Conservation (phyloP, 1,284 basidiomycete genomes). For the Cutaneotrichosporon sp. region DNA sequence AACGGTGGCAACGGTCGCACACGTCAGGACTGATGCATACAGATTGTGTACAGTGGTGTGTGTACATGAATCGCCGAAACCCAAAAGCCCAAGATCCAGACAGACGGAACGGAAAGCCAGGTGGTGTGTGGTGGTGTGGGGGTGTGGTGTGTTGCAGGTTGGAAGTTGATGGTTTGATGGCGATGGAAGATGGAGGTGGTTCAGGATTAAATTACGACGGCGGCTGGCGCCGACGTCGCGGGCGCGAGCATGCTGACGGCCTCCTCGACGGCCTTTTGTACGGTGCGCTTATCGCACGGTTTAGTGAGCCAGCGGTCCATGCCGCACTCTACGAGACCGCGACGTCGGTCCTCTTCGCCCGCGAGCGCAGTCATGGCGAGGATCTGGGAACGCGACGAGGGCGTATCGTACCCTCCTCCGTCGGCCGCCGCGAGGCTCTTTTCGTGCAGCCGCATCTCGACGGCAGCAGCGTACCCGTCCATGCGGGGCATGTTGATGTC, state of each 20-base stretch:
- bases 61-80: no score
- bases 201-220: no score
- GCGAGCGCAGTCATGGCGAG: conserved; percentile 46
- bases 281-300: conserved; percentile 34
- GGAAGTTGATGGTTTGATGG: no score
- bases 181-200: no score
- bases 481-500: conserved; percentile 48
- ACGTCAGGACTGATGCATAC: no score
- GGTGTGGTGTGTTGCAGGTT: no score
- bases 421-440: conserved; percentile 9
- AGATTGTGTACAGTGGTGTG: no score
- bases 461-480: conserved; percentile 42
- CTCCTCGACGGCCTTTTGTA: conserved; percentile 29
- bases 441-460: conserved; percentile 38
- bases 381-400: conserved; percentile 27
- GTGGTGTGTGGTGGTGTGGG: no score
- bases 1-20: no score
- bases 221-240: background rate
- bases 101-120: no score
- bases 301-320: conserved; percentile 42
- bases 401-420: background rate
- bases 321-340: conserved; percentile 41
- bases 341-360: conserved; percentile 35
- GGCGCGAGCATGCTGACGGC: conserved; percentile 12
- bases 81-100: no score